Evolutionary conservation across 306 rosid genomes (phyloP).

Genomic region (Lathyrus sativus): DNA sequence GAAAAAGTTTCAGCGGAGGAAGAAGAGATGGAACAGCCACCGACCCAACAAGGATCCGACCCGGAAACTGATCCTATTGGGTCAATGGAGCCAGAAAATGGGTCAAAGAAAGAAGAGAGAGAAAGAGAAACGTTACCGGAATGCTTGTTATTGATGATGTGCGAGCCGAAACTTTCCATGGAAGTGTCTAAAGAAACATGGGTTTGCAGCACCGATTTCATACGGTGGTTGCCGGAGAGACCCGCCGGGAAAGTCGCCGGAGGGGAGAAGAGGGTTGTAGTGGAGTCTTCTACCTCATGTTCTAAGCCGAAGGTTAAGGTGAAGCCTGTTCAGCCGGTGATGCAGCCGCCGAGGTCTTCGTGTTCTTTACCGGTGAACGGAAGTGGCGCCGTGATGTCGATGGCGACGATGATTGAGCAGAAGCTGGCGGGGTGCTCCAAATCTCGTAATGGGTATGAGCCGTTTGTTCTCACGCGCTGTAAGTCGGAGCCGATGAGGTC

Average conservation of each 20-base stretch:
- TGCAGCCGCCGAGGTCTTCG: constrained; percentile 82
- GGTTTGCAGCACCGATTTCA: constrained; percentile 86
- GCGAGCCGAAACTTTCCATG: constrained; percentile 96
- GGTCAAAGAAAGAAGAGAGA: constrained; percentile 44
- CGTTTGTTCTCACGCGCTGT: constrained; percentile 84
- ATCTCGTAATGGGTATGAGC: constrained; percentile 63
- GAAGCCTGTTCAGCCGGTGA: constrained; percentile 5
- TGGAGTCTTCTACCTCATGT: constrained; percentile 4
- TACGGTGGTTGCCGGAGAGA: constrained; percentile 73
- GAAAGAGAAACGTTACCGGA: constrained; percentile 60
- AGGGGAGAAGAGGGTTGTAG: constrained; percentile 43
- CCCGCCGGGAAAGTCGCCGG: constrained; percentile 36
- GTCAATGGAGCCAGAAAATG: constrained; percentile 31
- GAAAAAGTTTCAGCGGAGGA: constrained; percentile 33
- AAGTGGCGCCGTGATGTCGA: constrained; percentile 47
- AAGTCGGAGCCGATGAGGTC: constrained; percentile 96
- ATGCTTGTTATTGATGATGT: constrained; percentile 92
- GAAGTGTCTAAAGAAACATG: constrained; percentile 96
- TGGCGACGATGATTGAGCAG: constrained; percentile 78
- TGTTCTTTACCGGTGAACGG: constrained; percentile 65
- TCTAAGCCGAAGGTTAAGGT: constrained; percentile 26
- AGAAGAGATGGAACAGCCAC: constrained; percentile 24
- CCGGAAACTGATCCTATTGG: constrained; percentile 2
- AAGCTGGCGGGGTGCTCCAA: constrained; percentile 65
- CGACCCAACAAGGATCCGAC: constrained; percentile 28